phyloP scores from a whole-genome alignment of 371 early-diverging fungal genomes.

The Rhizopus microsporus region DNA sequence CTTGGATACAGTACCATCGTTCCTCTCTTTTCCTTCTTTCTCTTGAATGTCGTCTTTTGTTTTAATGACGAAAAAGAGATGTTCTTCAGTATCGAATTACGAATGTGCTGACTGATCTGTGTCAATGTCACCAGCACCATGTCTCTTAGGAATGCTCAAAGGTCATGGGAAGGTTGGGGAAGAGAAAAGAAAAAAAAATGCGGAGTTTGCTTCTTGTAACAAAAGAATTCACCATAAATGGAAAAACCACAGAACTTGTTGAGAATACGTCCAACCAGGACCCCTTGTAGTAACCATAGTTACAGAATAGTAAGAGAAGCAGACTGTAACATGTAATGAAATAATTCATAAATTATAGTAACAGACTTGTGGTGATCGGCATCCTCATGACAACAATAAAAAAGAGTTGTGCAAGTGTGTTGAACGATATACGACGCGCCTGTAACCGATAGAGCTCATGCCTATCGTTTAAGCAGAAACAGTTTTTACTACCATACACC shows the following conservation, averaged over 20 bases:
- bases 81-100: neutral
- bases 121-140: neutral
- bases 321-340: too few species aligned
- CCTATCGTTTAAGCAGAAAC: too few species aligned
- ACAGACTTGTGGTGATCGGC: too few species aligned
- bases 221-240: neutral
- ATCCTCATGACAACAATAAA: too few species aligned
- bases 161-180: neutral
- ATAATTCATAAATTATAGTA: too few species aligned
- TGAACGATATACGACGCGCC: too few species aligned
- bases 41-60: neutral
- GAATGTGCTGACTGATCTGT: conserved; percentile 2
- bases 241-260: neutral
- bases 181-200: conserved; percentile 2
- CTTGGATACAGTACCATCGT: conserved; percentile 1
- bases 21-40: neutral
- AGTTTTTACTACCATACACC: too few species aligned
- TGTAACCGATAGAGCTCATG: too few species aligned
- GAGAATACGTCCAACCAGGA: neutral
- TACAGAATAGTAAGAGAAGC: too few species aligned
- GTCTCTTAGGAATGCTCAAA: neutral
- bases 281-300: too few species aligned
- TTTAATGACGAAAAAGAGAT: neutral
- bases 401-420: too few species aligned
- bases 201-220: neutral